These are phyloP conservation scores for Cryphonectria naterciae DNA, from an alignment of 2,329 filamentous ascomycete species.

Conservation along the genomic window DNA sequence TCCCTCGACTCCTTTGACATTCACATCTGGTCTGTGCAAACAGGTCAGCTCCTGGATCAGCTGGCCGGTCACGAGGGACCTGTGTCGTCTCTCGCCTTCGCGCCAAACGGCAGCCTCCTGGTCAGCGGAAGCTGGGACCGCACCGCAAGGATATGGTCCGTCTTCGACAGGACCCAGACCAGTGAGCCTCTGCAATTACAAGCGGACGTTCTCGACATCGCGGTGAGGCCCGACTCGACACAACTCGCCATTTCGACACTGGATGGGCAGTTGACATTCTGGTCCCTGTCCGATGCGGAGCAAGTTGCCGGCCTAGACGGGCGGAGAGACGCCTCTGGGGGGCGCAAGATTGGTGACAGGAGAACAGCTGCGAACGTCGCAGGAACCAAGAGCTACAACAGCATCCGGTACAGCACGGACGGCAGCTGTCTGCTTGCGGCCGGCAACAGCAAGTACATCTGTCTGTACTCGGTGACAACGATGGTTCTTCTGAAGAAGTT, in stretches of 20 bases:
- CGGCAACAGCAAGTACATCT: conserved; percentile 98
- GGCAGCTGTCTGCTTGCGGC: conserved; percentile 87
- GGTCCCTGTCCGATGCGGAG: conserved; percentile 85
- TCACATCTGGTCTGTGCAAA: conserved; percentile 98
- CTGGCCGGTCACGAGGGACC: conserved; percentile 93
- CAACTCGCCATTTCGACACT: conserved; percentile 91
- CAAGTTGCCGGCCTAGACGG: conserved; percentile 88
- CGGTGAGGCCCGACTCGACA: conserved; percentile 85
- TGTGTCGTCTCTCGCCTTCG: conserved; percentile 84
- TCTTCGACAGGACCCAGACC: conserved; percentile 91
- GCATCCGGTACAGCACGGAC: conserved; percentile 89
- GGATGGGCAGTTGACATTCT: conserved; percentile 93
- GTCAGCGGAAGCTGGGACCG: conserved; percentile 96
- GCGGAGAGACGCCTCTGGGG: conserved; percentile 88
- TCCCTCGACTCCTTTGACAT: conserved; percentile 97
- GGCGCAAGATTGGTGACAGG: conserved; percentile 84
- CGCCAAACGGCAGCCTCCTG: conserved; percentile 80
- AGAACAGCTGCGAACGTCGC: conserved; percentile 88
- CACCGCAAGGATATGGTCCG: conserved; percentile 93
- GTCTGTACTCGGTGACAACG: conserved; percentile 91
- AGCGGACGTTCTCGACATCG: conserved; percentile 85
- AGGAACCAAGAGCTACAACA: conserved; percentile 87
- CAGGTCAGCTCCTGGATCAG: conserved; percentile 89
- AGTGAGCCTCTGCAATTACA: conserved; percentile 92
- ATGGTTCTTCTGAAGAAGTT: conserved; percentile 93